Evolutionary conservation across 2,329 filamentous ascomycete genomes (phyloP), one percentile per base, ranked within the genome.

Genomic region (Aspergillus sp.): DNA sequence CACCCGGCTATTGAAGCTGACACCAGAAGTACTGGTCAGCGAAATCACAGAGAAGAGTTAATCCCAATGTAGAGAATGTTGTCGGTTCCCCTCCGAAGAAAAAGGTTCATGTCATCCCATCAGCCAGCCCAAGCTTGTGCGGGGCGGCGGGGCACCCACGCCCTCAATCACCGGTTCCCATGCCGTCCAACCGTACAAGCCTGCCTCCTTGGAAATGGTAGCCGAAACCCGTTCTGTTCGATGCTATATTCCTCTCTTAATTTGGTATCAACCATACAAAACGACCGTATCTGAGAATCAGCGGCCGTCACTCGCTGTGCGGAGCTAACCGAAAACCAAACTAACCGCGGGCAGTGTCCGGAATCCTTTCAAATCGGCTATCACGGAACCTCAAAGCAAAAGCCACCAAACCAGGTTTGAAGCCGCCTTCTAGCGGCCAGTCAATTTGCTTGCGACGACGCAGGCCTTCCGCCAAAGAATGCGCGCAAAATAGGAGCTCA

Each of bases 141-240:
- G 54, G 47, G 54, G 54, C 54, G 45, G 54, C 30, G 54, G 54
- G 47, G 39, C 46, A 39, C 17, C 15, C 27, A 9, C 8, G 27
- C 27, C 27, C 27, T 30, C 27, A 30, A 30, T 30, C 9, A 9
- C 27, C 9, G 27, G 27, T 30, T 30, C 27, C 27, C 27, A 30
- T 11, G 27, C 8, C 9, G 27, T 9, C 9, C 27, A 30, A 30
- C 27, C 27, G 27, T 11, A 30, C 27, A 30, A 30, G 27, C 9
- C 27, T 30, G 27, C 27, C 9, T 30, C 27, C 27, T 11, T 30
- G 27, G 11, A 24, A 44, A 37, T 37, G 12, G 15, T 5, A 37
- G 34, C 15, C 12, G 15, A 7, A 37, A 37, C 6, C 34, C 15
- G 34, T 6, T 13, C 13, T 44, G 41, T 19, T 13, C 9, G 27